Conservation (phyloP, 2,329 filamentous ascomycete species). For the Stachybotrys chlorohalonatus region DNA sequence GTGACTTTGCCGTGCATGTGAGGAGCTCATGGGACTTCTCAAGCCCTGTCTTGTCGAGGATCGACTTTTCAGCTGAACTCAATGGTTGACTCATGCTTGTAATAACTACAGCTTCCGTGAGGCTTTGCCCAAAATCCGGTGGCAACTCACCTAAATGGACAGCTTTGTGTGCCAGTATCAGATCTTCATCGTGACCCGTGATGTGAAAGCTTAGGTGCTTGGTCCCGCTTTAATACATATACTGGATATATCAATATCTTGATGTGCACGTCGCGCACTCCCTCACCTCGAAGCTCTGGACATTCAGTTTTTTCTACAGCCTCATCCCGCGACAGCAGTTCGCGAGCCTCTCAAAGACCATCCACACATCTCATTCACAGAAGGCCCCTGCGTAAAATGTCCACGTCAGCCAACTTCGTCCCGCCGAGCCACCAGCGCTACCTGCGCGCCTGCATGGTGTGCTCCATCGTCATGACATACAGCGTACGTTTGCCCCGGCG, state of each 20-base stretch:
- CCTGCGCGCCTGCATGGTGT: slow-evolving; percentile 97
- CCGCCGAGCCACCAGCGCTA: slow-evolving; percentile 69
- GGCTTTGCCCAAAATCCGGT: too few relatives aligned
- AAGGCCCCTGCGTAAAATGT: slow-evolving; percentile 19
- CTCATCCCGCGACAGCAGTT: background rate
- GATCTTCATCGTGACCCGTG: background rate
- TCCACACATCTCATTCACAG: background rate
- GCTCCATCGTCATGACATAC: slow-evolving; percentile 83
- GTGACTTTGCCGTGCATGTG: slow-evolving; percentile 39
- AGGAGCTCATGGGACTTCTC: slow-evolving; percentile 38
- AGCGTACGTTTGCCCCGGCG: slow-evolving; percentile 39
- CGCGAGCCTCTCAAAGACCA: background rate
- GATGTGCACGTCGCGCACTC: background rate
- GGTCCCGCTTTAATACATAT: background rate
- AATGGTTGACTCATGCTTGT: slow-evolving; percentile 12
- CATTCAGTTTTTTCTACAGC: background rate
- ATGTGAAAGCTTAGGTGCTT: background rate
- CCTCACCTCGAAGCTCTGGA: background rate
- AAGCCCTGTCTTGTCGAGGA: slow-evolving; percentile 20
- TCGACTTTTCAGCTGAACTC: slow-evolving; percentile 12
- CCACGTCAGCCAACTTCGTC: slow-evolving; percentile 50
- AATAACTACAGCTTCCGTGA: too few relatives aligned
- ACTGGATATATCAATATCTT: slow-evolving; percentile 5
- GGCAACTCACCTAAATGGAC: too few relatives aligned
- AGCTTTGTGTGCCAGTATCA: too few relatives aligned